Evolutionary conservation across 2,329 filamentous ascomycete species (phyloP), one percentile per base, ranked within the genome.

Genomic region (Didymella pomorum): DNA sequence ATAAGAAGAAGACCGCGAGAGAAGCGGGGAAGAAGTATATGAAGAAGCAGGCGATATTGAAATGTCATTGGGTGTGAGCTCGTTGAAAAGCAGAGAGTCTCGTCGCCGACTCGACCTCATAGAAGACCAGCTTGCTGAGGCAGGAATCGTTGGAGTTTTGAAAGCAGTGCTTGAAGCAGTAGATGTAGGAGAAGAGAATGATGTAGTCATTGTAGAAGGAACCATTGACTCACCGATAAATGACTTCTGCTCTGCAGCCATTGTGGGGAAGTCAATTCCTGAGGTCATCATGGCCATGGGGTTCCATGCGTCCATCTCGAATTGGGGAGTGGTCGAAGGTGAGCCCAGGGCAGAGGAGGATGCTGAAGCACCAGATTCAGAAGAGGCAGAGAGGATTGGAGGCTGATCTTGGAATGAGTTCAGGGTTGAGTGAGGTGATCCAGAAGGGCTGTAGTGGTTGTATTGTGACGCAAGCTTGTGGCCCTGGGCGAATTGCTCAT

Each of bases 201-300:
- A 60, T 23, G 28, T 29, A 29, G 26, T 31, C 25, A 53, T 31
- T 20, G 28, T 8, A 58, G 76, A 80, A 76, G 71, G 71, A 79
- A 80, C 53, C 53, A 60, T 64, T 59, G 73, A 82, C 81, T 82
- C 77, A 83, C 81, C 81, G 69, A 83, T 79, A 74, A 78, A 83
- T 47, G 76, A 65, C 73, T 82, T 81, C 58, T 81, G 76, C 44
- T 72, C 74, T 39, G 79, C 78, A 43, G 81, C 74, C 57, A 84
- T 81, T 31, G 67, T 72, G 5, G 84, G 80, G 58, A 81, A 81
- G 50, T 85, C 79, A 71, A 86, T 86, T 47, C 83, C 78, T 69
- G 90, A 85, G 39, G 82, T 79, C 70, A 89, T 79, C 71, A 89
- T 80, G 49, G 83, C 85, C 33, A 90, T 78, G 52, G 84, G 62